A percentile compares a stretch with the other conserved stretches of the same genome.
Conservation (phyloP, 495 filamentous ascomycete genomes). For the Tetracladium setigerum region DNA sequence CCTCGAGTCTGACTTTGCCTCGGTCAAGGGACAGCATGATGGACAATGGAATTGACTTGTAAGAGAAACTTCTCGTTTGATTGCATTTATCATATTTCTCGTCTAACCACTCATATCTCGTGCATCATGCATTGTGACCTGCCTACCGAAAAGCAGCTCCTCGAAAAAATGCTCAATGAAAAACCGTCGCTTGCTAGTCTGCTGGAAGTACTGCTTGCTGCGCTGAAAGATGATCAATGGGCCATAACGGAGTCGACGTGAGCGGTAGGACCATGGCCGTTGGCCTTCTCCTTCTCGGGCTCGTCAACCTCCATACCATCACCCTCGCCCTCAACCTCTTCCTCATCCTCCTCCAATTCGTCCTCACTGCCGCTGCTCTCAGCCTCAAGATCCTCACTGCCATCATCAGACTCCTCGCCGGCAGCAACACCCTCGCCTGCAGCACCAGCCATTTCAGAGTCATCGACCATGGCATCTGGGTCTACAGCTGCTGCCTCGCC, state of each 20-base stretch:
- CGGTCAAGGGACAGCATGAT: too few species aligned
- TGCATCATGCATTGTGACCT: too few species aligned
- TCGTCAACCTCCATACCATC: slow-evolving; percentile 84
- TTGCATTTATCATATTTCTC: too few species aligned
- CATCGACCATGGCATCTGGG: slow-evolving; percentile 44
- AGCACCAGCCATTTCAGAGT: slow-evolving; percentile 77
- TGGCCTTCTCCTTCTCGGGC: slow-evolving; percentile 26
- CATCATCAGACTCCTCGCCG: slow-evolving; percentile 75
- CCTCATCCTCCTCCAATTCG: slow-evolving; percentile 72
- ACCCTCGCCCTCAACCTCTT: slow-evolving; percentile 50
- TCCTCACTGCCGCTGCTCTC: slow-evolving; percentile 86
- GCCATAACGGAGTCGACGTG: slow-evolving; percentile 21
- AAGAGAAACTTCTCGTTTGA: too few species aligned
- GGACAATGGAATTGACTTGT: too few species aligned
- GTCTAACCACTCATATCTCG: too few species aligned
- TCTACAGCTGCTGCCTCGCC: slow-evolving; percentile 31
- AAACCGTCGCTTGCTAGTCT: too few species aligned
- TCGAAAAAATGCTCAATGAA: too few species aligned
- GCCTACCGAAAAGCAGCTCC: too few species aligned
- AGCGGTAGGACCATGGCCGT: slow-evolving; percentile 1
- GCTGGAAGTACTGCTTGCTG: too few species aligned
- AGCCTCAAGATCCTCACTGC: slow-evolving; percentile 91
- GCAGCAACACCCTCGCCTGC: slow-evolving; percentile 42
- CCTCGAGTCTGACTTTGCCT: too few species aligned
- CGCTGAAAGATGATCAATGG: too few species aligned